Percentiles rank a stretch among this genome's conserved stretches.
These are phyloP conservation scores for Mrakiaceae sp. DNA, from an alignment of 1,284 basidiomycete genomes.

Conservation along the genomic window DNA sequence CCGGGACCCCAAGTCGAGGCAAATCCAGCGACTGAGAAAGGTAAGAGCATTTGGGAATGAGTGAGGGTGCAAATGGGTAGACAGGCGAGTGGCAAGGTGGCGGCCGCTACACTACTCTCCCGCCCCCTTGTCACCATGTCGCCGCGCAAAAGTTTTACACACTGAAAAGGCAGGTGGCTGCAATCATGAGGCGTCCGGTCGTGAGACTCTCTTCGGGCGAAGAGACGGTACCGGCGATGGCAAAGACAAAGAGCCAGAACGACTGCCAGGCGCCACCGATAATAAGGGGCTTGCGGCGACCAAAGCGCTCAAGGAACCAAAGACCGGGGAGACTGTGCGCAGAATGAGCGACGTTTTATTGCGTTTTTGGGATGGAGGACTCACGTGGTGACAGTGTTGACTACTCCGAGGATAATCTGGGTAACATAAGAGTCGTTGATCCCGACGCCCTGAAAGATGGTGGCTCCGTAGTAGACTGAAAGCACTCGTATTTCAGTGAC, in stretches of 20 bases:
- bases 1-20: conserved; percentile 7
- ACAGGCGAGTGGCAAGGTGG: not conserved
- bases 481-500: no score
- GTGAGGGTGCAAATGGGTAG: not conserved
- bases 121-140: no score
- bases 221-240: not conserved
- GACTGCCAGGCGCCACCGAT: conserved; percentile 13
- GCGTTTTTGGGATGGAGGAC: no score
- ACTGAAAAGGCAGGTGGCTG: not conserved
- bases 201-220: not conserved
- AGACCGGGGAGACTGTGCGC: conserved; percentile 42
- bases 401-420: conserved; percentile 30
- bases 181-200: conserved; percentile 12
- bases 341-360: no score
- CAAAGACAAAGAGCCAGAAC: conserved; percentile 3
- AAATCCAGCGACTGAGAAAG: not conserved
- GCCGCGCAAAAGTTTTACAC: no score
- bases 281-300: conserved; percentile 11
- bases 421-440: conserved; percentile 47
- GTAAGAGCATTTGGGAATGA: no score
- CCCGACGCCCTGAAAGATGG: conserved; percentile 56
- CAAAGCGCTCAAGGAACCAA: conserved; percentile 50
- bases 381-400: conserved; percentile 56
- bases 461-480: conserved; percentile 52
- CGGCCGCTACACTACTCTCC: no score